Conservation (phyloP, 164 flowering plant genomes). For the Euptelea pleiosperma region DNA sequence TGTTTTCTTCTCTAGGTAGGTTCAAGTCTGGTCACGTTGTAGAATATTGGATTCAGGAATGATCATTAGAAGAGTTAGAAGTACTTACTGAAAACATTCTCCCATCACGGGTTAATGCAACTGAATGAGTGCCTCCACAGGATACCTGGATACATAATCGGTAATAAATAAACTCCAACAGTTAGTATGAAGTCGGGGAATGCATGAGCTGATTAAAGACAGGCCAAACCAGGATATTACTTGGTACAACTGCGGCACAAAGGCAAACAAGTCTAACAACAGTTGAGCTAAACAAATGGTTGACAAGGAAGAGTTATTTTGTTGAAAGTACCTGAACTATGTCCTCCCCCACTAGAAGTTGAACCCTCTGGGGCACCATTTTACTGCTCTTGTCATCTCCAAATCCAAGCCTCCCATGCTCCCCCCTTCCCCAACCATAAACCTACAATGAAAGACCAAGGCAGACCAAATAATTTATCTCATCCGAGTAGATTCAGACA, state of each 20-base stretch:
- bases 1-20: no score
- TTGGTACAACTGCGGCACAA: neutral
- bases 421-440: conserved; percentile 99
- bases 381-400: conserved; percentile 99
- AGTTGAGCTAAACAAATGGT: neutral
- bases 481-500: neutral
- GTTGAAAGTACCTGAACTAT: conserved; percentile 72
- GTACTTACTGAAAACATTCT: conserved; percentile 85
- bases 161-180: neutral
- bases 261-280: neutral
- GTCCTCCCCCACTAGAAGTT: conserved; percentile 76
- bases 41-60: neutral
- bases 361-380: conserved; percentile 95
- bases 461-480: neutral
- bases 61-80: neutral
- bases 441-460: conserved; percentile 47
- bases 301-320: neutral
- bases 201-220: no score
- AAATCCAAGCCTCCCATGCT: conserved; percentile 99
- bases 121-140: conserved; percentile 99
- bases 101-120: conserved; percentile 87
- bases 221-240: neutral
- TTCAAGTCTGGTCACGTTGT: no score
- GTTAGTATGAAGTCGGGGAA: neutral
- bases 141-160: conserved; percentile 53